These are phyloP conservation scores for Rhinocladiella similis DNA, from an alignment of 2,329 filamentous ascomycete species.

Conservation along the genomic window DNA sequence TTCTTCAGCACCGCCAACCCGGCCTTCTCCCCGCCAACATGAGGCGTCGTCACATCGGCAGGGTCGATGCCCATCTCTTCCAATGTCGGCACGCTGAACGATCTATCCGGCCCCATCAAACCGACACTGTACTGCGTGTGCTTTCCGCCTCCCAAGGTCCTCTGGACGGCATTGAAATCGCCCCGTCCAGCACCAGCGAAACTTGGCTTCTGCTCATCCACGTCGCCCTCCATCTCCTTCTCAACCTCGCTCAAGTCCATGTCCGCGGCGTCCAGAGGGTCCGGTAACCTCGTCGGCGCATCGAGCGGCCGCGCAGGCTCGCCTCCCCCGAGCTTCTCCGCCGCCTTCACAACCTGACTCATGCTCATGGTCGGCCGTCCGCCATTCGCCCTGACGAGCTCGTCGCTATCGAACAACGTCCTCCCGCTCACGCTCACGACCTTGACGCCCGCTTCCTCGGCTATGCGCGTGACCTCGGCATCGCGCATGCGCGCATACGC, in stretches of 20 bases:
- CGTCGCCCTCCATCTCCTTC: constrained; percentile 43
- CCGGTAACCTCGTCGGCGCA: constrained; percentile 60
- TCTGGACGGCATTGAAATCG: constrained; percentile 62
- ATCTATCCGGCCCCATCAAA: constrained; percentile 65
- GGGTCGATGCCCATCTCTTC: constrained; percentile 67
- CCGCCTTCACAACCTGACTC: constrained; percentile 63
- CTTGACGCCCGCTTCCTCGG: constrained; percentile 64
- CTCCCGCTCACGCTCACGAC: constrained; percentile 64
- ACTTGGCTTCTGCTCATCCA: not conserved
- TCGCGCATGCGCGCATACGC: constrained; percentile 68
- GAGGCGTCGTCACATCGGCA: constrained; percentile 59
- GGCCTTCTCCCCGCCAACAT: constrained; percentile 68
- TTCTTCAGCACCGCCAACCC: constrained; percentile 60
- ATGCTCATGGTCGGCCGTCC: constrained; percentile 76
- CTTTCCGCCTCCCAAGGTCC: constrained; percentile 42
- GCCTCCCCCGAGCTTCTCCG: constrained; percentile 50
- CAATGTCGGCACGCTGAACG: constrained; percentile 71
- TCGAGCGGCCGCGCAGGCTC: constrained; percentile 62
- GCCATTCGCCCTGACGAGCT: constrained; percentile 63
- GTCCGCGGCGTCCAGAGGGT: constrained; percentile 55
- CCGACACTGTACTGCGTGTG: constrained; percentile 58
- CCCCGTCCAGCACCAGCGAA: constrained; percentile 37
- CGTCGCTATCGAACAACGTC: constrained; percentile 73
- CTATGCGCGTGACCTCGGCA: constrained; percentile 57
- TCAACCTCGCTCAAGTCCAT: constrained; percentile 48